Conservation (phyloP, 768 basidiomycete genomes). For the Lanmaoa rubissima region DNA sequence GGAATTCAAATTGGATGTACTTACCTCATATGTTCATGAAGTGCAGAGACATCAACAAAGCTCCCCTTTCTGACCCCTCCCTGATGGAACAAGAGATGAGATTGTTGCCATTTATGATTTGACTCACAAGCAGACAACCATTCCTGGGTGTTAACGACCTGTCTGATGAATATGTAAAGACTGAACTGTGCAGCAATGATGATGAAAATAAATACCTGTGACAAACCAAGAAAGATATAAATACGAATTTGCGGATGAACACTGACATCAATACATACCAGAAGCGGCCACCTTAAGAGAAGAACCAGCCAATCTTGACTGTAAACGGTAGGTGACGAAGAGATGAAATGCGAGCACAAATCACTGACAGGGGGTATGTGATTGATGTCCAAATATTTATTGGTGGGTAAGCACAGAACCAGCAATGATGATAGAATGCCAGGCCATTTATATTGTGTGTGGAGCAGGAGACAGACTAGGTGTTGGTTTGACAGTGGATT, state of each 20-base stretch:
- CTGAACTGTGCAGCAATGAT: slow-evolving; percentile 86
- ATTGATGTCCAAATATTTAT: neutral
- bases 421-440: neutral
- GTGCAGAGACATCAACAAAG: slow-evolving; percentile 73
- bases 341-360: neutral
- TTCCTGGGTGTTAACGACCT: slow-evolving; percentile 93
- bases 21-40: slow-evolving; percentile 70
- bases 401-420: neutral
- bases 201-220: slow-evolving; percentile 76
- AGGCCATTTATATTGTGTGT: neutral
- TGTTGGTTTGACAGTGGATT: neutral
- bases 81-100: slow-evolving; percentile 36
- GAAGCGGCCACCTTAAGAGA: slow-evolving; percentile 81
- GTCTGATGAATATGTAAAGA: slow-evolving; percentile 82
- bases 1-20: slow-evolving; percentile 4
- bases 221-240: slow-evolving; percentile 5
- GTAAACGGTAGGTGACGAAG: slow-evolving; percentile 14
- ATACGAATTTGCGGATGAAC: neutral
- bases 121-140: slow-evolving; percentile 82
- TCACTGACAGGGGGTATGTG: neutral
- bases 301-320: slow-evolving; percentile 75
- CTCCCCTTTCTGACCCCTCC: slow-evolving; percentile 81
- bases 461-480: no score
- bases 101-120: neutral
- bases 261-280: slow-evolving; percentile 46